These are phyloP conservation scores for Scorias spongiosa DNA, from an alignment of 2,329 filamentous ascomycete species.

Conservation along the genomic window DNA sequence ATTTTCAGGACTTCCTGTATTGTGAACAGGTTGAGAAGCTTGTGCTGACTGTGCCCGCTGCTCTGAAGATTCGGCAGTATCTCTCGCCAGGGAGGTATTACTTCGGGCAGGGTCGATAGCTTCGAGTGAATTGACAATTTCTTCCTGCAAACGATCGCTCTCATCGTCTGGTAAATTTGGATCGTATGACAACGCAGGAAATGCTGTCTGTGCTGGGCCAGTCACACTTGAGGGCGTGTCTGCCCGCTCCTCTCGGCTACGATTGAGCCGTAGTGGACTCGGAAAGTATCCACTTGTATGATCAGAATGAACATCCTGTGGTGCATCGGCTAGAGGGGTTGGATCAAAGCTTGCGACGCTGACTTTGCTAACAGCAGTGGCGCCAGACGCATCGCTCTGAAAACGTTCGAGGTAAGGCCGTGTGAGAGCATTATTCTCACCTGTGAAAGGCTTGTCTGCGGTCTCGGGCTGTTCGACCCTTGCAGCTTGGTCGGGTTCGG, in stretches of 20 bases:
- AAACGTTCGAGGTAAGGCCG: background rate
- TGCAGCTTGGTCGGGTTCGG: slow-evolving; percentile 7
- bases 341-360: background rate
- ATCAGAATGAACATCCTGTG: slow-evolving; percentile 35
- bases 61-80: slow-evolving; percentile 14
- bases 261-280: background rate
- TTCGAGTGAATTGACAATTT: slow-evolving; percentile 57
- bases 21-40: slow-evolving; percentile 14
- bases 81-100: slow-evolving; percentile 12
- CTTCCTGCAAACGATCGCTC: slow-evolving; percentile 55
- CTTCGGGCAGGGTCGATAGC: slow-evolving; percentile 6
- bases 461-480: slow-evolving; percentile 13
- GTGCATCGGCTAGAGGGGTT: slow-evolving; percentile 12
- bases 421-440: slow-evolving; percentile 2
- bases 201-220: background rate
- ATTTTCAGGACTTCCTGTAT: slow-evolving; percentile 3
- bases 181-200: slow-evolving; percentile 8
- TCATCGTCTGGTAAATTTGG: slow-evolving; percentile 42
- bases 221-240: background rate
- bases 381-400: slow-evolving; percentile 3
- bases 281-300: slow-evolving; percentile 9
- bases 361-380: slow-evolving; percentile 3
- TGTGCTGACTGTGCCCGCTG: slow-evolving; percentile 10
- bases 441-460: slow-evolving; percentile 6
- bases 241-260: background rate